phyloP scores from a whole-genome alignment of 2,329 filamentous ascomycete species.

The Chaetoscypha palmicola region DNA sequence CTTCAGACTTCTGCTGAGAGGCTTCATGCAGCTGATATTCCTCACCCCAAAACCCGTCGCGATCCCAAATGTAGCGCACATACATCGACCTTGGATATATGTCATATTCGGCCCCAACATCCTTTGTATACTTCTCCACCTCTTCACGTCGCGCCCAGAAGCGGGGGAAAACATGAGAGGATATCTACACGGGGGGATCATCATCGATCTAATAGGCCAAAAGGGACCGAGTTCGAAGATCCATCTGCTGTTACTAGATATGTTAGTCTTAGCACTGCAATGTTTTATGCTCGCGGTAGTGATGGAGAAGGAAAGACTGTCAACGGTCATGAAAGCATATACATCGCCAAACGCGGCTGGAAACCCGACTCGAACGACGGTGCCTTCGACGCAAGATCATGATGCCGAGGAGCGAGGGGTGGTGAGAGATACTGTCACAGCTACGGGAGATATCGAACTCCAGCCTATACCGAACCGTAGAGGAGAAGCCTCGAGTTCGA shows the following conservation, averaged over 20 bases:
- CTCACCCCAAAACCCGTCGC: constrained; percentile 52
- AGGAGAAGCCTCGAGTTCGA: constrained; percentile 1
- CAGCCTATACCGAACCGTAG: constrained; percentile 15
- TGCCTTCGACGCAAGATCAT: constrained; percentile 23
- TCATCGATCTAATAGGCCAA: constrained; percentile 63
- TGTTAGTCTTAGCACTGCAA: constrained; percentile 50
- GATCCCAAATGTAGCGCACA: constrained; percentile 45
- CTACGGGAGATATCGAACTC: constrained; percentile 27
- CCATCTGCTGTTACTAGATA: constrained; percentile 49
- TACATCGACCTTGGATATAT: constrained; percentile 47
- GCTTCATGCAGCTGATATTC: constrained; percentile 54
- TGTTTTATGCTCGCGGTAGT: constrained; percentile 59
- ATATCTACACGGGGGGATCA: constrained; percentile 60
- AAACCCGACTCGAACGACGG: constrained; percentile 12
- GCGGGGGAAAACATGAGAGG: constrained; percentile 56
- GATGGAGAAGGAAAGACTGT: constrained; percentile 51
- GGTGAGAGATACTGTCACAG: constrained; percentile 18
- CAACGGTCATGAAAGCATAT: constrained; percentile 25
- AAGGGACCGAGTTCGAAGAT: constrained; percentile 51
- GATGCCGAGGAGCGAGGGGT: constrained; percentile 31
- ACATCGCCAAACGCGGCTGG: constrained; percentile 8
- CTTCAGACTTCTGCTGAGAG: constrained; percentile 53
- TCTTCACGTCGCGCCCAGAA: constrained; percentile 46
- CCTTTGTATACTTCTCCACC: constrained; percentile 54
- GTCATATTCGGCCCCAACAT: constrained; percentile 52